Evolutionary conservation across 2,329 filamentous ascomycete species (phyloP).

Genomic region (Cladosporium halotolerans): DNA sequence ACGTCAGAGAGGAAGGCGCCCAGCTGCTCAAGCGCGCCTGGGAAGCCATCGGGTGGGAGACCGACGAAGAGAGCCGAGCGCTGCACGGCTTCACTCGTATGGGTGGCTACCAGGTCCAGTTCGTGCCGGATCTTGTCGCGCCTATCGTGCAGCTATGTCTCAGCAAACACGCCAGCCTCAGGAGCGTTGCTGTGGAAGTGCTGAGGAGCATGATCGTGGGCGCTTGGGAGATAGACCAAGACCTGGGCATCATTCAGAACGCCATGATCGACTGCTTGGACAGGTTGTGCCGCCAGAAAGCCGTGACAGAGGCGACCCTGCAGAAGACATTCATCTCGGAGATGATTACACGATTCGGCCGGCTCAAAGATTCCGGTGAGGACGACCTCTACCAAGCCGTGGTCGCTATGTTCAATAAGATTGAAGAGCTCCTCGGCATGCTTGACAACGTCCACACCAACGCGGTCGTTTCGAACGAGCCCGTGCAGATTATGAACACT

Average conservation of each 20-base stretch:
- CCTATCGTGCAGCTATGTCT: conserved; percentile 91
- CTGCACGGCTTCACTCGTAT: conserved; percentile 76
- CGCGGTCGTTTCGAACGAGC: conserved; percentile 57
- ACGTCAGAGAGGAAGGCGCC: conserved; percentile 86
- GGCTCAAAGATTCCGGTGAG: conserved; percentile 58
- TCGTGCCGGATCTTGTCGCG: conserved; percentile 84
- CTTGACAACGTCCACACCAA: conserved; percentile 82
- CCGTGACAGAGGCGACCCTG: conserved; percentile 77
- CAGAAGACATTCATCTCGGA: conserved; percentile 91
- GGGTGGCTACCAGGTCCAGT: conserved; percentile 97
- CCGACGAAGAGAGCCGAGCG: conserved; percentile 67
- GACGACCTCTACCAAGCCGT: conserved; percentile 72
- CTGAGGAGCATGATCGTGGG: conserved; percentile 97
- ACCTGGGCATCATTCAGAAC: conserved; percentile 83
- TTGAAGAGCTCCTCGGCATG: conserved; percentile 86
- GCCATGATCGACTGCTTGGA: conserved; percentile 96
- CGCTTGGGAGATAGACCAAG: conserved; percentile 93
- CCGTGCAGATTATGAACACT: conserved; percentile 78
- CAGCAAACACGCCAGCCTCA: conserved; percentile 86
- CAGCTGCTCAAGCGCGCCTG: conserved; percentile 78
- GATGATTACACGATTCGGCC: conserved; percentile 72
- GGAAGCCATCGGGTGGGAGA: conserved; percentile 97
- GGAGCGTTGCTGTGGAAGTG: conserved; percentile 85
- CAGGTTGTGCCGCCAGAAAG: conserved; percentile 70
- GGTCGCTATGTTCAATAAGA: conserved; percentile 70